These are phyloP conservation scores for Borovskyia barvae DNA, from an alignment of 208 protist species.

Conservation along the genomic window DNA sequence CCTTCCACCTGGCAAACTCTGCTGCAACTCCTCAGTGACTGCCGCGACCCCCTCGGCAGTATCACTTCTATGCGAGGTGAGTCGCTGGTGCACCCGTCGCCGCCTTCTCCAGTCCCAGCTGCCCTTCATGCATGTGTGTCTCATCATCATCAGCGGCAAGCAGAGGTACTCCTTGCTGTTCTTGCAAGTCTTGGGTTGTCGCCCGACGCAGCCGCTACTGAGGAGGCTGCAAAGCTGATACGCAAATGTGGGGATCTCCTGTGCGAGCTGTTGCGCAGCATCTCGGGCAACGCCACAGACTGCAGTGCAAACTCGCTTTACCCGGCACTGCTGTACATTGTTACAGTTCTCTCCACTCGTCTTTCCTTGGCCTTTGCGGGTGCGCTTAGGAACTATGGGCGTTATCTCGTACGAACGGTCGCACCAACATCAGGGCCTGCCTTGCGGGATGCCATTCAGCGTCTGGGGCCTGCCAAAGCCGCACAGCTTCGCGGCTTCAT, in stretches of 20 bases:
- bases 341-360: conserved; percentile 28
- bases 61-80: background rate
- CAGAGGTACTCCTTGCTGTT: conserved; percentile 3
- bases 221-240: background rate
- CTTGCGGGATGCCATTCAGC: conserved; percentile 55
- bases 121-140: background rate
- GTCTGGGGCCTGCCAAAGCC: conserved; percentile 30
- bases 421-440: conserved; percentile 25
- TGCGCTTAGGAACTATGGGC: conserved; percentile 30
- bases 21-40: conserved; percentile 6
- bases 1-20: background rate
- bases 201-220: background rate
- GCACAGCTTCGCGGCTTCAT: conserved; percentile 58
- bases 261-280: conserved; percentile 11
- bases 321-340: conserved; percentile 25
- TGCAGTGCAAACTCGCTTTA: conserved; percentile 6
- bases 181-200: conserved; percentile 10
- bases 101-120: background rate
- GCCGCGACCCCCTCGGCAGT: background rate
- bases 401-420: conserved; percentile 35
- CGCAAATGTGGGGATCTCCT: conserved; percentile 16
- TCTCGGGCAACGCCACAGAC: background rate
- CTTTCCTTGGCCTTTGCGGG: conserved; percentile 3
- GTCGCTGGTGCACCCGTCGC: background rate
- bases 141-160: background rate